Base-by-base conservation (phyloP, 2,329 filamentous ascomycete genomes). In the Colletotrichum sp. region DNA sequence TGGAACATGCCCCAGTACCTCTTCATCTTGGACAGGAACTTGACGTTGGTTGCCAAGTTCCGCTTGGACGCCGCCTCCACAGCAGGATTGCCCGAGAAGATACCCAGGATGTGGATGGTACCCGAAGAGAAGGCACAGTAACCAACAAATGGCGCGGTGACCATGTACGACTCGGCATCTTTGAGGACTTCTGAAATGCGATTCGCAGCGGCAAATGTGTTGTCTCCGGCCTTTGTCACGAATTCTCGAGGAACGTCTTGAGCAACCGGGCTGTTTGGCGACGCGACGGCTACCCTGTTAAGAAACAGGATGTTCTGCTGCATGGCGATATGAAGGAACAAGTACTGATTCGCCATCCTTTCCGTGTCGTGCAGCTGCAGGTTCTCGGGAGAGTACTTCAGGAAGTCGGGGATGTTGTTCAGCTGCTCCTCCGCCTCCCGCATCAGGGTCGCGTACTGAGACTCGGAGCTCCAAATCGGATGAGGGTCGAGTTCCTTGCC, bases 1-100 rank as follows among this genome's bases (percentile, higher is more conserved):
- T 98, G 95, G 82, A 98, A 98, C 94, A 98, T 98, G 76, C 96
- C 97, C 97, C 97, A 99, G 81, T 97, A 96, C 76, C 95, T 95
- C 88, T 98, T 98, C 95, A 98, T 98, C 84, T 95, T 97, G 70
- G 94, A 94, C 60, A 99, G 86, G 80, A 97, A 98, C 81, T 94
- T 95, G 80, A 98, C 94, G 78, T 98, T 98, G 78, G 93, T 94
- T 1, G 94, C 93, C 18, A 98, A 88, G 80, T 98, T 96, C 78
- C 93, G 92, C 85, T 97, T 98, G 10, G 95, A 95, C 10, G 91
- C 91, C 15, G 91, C 90, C 82, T 98, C 95, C 66, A 97, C 89
- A 13, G 91, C 87, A 16, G 92, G 87, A 78, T 97, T 96, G 77
- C 95, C 95, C 6, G 95, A 97, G 82, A 98, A 97, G 5, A 97